Evolutionary conservation across 2,329 filamentous ascomycete genomes (phyloP).

Genomic region (Dothistroma pini): DNA sequence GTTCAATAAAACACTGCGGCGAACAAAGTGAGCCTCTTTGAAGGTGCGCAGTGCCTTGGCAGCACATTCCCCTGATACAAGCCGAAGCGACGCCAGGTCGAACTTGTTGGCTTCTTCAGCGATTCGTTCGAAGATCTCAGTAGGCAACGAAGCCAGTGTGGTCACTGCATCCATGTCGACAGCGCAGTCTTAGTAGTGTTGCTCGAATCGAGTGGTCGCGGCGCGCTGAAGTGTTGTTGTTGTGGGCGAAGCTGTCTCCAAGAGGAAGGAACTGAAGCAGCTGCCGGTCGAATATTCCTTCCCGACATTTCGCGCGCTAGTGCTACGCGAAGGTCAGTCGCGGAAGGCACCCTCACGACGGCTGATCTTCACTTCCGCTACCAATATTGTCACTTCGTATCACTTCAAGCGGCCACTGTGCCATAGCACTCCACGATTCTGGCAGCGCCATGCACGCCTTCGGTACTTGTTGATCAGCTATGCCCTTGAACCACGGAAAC

Average conservation of each 20-base stretch:
- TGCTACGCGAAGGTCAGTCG: background rate
- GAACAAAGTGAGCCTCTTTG: background rate
- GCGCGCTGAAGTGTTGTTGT: background rate
- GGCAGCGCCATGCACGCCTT: constrained; percentile 19
- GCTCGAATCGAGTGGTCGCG: background rate
- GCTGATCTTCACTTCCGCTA: background rate
- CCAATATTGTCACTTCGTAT: background rate
- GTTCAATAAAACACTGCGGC: constrained; percentile 1
- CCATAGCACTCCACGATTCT: constrained; percentile 15
- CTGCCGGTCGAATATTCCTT: background rate
- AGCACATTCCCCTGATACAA: background rate
- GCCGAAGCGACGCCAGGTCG: constrained; percentile 5
- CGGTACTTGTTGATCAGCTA: constrained; percentile 24
- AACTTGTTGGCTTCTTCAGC: background rate
- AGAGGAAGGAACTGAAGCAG: background rate
- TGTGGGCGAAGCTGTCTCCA: background rate
- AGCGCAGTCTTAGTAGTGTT: background rate
- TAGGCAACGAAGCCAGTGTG: background rate
- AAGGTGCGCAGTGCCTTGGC: constrained; percentile 1
- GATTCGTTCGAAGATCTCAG: constrained; percentile 9
- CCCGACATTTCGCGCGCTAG: background rate
- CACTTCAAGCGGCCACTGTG: constrained; percentile 24
- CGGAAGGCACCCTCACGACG: background rate
- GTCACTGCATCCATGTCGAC: background rate
- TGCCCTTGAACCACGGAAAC: constrained; percentile 25